Conservation (phyloP, 2,329 filamentous ascomycete genomes). For the Paradendryphiella salina region DNA sequence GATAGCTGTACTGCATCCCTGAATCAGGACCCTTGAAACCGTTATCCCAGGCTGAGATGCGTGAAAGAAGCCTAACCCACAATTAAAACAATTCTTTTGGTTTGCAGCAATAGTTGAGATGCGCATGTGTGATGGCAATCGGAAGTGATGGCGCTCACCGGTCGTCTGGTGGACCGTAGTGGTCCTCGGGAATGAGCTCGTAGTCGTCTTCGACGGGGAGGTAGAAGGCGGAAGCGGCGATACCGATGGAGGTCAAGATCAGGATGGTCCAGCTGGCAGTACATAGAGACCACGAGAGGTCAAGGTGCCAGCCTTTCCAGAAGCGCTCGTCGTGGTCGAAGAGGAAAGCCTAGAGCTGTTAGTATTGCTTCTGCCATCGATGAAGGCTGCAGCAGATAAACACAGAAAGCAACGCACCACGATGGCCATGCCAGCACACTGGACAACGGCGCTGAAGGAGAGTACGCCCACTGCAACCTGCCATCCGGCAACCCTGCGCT, state of each 20-base stretch:
- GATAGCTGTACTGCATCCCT: constrained; percentile 25
- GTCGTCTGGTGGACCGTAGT: constrained; percentile 38
- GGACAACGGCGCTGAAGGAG: constrained; percentile 65
- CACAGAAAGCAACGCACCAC: constrained; percentile 64
- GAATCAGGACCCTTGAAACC: constrained; percentile 32
- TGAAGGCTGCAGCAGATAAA: background rate
- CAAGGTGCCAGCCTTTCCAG: constrained; percentile 78
- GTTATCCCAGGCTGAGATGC: constrained; percentile 43
- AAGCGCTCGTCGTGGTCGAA: constrained; percentile 84
- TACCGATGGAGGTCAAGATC: constrained; percentile 57
- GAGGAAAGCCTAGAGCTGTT: constrained; percentile 68
- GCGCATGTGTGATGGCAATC: background rate
- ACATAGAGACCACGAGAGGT: constrained; percentile 73
- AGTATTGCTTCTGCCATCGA: constrained; percentile 5
- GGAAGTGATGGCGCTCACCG: constrained; percentile 29
- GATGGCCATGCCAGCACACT: constrained; percentile 77
- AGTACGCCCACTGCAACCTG: constrained; percentile 71
- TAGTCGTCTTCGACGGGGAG: constrained; percentile 84
- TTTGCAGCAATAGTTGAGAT: constrained; percentile 2
- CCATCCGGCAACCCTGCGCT: constrained; percentile 81
- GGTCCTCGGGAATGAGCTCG: constrained; percentile 65
- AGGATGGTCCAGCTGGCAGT: constrained; percentile 63
- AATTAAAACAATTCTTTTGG: constrained; percentile 25
- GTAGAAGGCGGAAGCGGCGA: constrained; percentile 68
- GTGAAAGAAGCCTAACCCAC: constrained; percentile 36